Evolutionary conservation across 306 rosid genomes (phyloP).

Genomic region (Lathyrus tuberosus): DNA sequence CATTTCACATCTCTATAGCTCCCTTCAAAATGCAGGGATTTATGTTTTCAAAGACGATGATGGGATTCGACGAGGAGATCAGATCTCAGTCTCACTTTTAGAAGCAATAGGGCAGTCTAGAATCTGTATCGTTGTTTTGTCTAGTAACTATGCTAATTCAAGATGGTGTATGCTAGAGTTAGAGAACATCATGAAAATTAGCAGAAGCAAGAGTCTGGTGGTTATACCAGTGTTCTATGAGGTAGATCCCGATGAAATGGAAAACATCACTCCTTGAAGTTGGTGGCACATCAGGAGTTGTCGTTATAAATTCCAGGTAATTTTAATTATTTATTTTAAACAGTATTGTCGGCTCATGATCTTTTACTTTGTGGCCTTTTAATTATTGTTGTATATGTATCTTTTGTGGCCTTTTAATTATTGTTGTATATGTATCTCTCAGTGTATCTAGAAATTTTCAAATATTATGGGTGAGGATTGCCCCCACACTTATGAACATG

Average conservation of each 20-base stretch:
- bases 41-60: background rate
- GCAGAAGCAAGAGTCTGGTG: background rate
- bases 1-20: background rate
- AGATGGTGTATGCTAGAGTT: background rate
- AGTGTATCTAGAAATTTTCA: too few relatives aligned
- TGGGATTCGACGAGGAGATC: background rate
- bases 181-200: background rate
- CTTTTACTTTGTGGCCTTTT: too few relatives aligned
- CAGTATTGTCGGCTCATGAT: too few relatives aligned
- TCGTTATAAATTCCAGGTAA: background rate
- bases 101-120: background rate
- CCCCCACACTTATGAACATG: too few relatives aligned
- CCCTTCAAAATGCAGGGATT: background rate
- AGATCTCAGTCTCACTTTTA: background rate
- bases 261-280: background rate
- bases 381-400: too few relatives aligned
- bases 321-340: too few relatives aligned
- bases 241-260: background rate
- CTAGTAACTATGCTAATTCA: background rate
- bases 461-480: too few relatives aligned
- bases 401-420: too few relatives aligned
- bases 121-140: background rate
- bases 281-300: background rate
- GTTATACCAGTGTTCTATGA: constrained; percentile 10
- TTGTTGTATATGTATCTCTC: too few relatives aligned